Conservation (phyloP, 2,329 filamentous ascomycete species). For the Daldinia sp. region DNA sequence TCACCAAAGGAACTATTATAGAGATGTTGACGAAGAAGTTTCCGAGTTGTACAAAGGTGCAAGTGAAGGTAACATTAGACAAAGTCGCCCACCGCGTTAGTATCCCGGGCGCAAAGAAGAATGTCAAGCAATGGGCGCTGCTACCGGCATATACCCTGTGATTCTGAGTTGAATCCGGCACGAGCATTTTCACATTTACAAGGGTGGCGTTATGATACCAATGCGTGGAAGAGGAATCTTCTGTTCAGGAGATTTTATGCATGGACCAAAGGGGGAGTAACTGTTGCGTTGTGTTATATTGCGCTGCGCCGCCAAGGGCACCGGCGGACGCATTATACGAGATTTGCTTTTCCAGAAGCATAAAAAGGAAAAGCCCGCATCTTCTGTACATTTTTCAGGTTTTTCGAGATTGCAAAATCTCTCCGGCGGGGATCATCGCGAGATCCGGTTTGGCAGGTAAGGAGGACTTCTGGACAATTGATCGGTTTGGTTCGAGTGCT, state of each 20-base stretch:
- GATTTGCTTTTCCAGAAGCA: neutral
- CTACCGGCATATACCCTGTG: conserved; percentile 30
- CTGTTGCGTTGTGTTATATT: neutral
- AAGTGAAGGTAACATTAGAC: conserved; percentile 75
- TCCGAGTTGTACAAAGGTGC: conserved; percentile 72
- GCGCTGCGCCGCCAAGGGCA: neutral
- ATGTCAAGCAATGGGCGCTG: conserved; percentile 60
- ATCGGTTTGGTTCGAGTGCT: neutral
- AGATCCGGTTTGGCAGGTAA: neutral
- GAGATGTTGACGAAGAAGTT: conserved; percentile 80
- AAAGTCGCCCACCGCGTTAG: conserved; percentile 67
- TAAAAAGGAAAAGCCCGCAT: neutral
- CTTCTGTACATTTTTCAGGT: neutral
- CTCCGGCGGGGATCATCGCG: neutral
- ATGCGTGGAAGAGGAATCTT: neutral
- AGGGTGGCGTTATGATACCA: conserved; percentile 1
- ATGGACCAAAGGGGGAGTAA: neutral
- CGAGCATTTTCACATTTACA: neutral
- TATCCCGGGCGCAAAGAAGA: conserved; percentile 56
- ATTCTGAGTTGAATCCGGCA: neutral
- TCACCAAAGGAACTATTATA: conserved; percentile 77
- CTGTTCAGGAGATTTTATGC: neutral
- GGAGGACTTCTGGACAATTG: neutral
- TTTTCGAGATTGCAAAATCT: neutral
- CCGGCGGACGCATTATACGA: neutral